These are phyloP conservation scores for Thozetella sp. DNA, from an alignment of 495 filamentous ascomycete genomes.

Conservation along the genomic window DNA sequence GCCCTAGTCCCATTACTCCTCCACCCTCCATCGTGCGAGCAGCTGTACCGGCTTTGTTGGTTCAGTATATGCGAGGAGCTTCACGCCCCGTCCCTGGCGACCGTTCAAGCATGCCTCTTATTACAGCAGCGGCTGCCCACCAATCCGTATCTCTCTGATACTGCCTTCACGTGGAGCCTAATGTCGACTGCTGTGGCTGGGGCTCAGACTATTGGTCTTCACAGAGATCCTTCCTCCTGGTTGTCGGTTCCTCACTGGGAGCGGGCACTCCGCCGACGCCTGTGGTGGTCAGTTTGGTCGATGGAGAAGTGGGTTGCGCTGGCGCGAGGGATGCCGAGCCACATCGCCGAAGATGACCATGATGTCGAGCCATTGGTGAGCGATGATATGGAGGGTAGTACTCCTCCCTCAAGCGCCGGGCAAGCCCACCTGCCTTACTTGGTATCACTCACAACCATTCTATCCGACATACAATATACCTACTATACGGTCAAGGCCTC, in stretches of 20 bases:
- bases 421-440: background rate
- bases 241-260: background rate
- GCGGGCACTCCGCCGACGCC: background rate
- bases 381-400: background rate
- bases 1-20: background rate
- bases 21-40: background rate
- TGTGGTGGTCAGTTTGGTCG: background rate
- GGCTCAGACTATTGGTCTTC: background rate
- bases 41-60: background rate
- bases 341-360: background rate
- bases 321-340: background rate
- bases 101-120: background rate
- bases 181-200: background rate
- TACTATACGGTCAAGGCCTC: background rate
- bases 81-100: background rate
- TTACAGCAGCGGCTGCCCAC: background rate
- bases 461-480: background rate
- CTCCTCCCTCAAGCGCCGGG: background rate
- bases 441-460: background rate
- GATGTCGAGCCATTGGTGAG: background rate
- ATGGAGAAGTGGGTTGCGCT: background rate
- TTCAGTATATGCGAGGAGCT: background rate
- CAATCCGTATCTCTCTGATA: background rate
- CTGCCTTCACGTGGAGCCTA: background rate
- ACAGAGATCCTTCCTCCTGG: background rate